phyloP scores from a whole-genome alignment of 805 yeast species.

The Starmerella riodocensis region DNA sequence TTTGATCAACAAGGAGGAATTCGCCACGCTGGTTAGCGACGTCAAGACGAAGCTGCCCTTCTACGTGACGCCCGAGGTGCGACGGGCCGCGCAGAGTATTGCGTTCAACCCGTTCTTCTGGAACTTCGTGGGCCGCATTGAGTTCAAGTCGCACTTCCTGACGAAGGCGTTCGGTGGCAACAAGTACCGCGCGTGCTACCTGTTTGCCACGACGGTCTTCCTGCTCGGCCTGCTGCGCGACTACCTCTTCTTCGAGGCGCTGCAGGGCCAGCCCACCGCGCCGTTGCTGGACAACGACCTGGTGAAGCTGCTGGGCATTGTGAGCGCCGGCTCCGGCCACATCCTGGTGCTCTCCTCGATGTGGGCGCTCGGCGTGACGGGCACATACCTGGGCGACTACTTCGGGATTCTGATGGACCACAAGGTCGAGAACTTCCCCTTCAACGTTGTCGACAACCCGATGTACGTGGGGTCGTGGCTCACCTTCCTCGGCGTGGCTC shows the following conservation, averaged over 20 bases:
- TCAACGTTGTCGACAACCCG: conserved; percentile 81
- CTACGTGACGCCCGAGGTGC: conserved; percentile 12
- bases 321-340: conserved; percentile 55
- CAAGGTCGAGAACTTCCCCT: conserved; percentile 86
- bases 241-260: conserved; percentile 52
- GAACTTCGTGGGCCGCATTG: conserved; percentile 83
- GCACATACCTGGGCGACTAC: conserved; percentile 93
- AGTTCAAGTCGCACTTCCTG: conserved; percentile 61
- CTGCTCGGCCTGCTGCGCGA: conserved; percentile 76
- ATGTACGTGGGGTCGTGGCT: conserved; percentile 92
- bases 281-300: conserved; percentile 33
- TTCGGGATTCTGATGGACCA: conserved; percentile 89
- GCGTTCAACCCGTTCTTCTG: conserved; percentile 90
- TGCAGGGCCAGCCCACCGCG: conserved; percentile 56
- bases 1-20: background rate
- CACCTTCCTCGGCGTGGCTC: conserved; percentile 80
- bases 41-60: conserved; percentile 7
- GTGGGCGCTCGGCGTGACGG: conserved; percentile 89
- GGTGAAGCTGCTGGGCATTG: conserved; percentile 41
- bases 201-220: conserved; percentile 72
- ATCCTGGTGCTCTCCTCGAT: conserved; percentile 69
- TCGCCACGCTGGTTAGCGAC: background rate
- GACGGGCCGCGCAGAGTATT: conserved; percentile 30
- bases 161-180: conserved; percentile 62
- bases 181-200: conserved; percentile 65